Evolutionary conservation across 2,329 filamentous ascomycete genomes (phyloP).

Genomic region (Paraphaeosphaeria minitans): DNA sequence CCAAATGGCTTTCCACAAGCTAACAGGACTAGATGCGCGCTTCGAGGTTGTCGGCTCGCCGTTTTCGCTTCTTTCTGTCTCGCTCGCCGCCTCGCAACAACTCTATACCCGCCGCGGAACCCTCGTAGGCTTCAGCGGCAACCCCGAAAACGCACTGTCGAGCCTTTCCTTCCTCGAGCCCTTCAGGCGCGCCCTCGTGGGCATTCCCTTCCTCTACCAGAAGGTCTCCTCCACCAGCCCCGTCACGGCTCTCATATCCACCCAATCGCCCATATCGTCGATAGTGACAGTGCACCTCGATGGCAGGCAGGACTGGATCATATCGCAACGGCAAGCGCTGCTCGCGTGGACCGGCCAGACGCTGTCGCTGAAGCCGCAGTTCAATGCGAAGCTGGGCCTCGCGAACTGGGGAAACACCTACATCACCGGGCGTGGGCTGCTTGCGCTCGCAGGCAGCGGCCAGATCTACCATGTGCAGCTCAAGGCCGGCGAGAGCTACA

Average conservation of each 20-base stretch:
- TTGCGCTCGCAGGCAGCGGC: constrained; percentile 82
- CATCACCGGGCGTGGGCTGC: constrained; percentile 83
- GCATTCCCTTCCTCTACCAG: constrained; percentile 95
- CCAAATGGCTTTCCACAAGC: not conserved
- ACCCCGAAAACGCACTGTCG: constrained; percentile 88
- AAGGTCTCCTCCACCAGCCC: constrained; percentile 82
- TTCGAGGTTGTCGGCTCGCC: constrained; percentile 93
- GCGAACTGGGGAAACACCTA: constrained; percentile 92
- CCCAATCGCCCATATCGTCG: constrained; percentile 83
- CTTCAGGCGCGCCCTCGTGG: constrained; percentile 75
- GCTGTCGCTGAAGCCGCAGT: constrained; percentile 72
- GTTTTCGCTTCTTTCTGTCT: constrained; percentile 91
- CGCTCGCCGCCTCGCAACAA: constrained; percentile 88
- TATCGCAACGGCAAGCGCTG: constrained; percentile 83
- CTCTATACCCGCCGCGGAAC: constrained; percentile 93
- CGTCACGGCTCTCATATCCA: constrained; percentile 84
- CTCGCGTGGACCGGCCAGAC: constrained; percentile 97
- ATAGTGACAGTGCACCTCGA: constrained; percentile 89
- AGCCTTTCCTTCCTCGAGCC: constrained; percentile 87
- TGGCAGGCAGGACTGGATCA: constrained; percentile 93
- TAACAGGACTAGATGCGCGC: constrained; percentile 71
- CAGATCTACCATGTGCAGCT: constrained; percentile 87
- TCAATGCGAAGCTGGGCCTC: constrained; percentile 75
- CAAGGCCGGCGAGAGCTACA: constrained; percentile 82
- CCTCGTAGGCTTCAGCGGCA: constrained; percentile 85